These are phyloP conservation scores for Penicillium verrucosum DNA, from an alignment of 2,329 filamentous ascomycete genomes.

Conservation along the genomic window DNA sequence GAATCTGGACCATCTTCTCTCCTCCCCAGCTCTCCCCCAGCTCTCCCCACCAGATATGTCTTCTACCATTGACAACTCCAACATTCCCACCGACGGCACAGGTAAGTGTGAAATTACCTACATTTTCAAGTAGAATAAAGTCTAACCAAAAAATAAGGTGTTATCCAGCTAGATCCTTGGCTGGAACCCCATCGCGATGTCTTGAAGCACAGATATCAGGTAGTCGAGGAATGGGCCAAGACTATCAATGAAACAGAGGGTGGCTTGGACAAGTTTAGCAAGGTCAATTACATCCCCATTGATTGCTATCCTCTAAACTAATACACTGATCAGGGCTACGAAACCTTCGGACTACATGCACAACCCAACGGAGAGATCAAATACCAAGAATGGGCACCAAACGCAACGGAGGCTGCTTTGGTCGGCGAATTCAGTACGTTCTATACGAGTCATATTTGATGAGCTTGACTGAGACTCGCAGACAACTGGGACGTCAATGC, in stretches of 20 bases:
- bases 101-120: constrained; percentile 12
- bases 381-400: constrained; percentile 96
- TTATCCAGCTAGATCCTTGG: constrained; percentile 83
- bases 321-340: constrained; percentile 62
- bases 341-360: constrained; percentile 82
- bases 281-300: constrained; percentile 49
- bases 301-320: constrained; percentile 3
- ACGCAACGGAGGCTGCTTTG: constrained; percentile 77
- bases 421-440: constrained; percentile 88
- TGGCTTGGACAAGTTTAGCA: constrained; percentile 86
- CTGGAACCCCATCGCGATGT: constrained; percentile 78
- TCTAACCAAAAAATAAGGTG: constrained; percentile 59
- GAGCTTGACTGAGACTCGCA: constrained; percentile 40
- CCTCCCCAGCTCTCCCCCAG: background rate
- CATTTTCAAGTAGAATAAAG: background rate
- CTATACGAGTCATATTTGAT: background rate
- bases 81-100: constrained; percentile 20
- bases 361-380: constrained; percentile 76
- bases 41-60: constrained; percentile 4
- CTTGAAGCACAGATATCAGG: constrained; percentile 71
- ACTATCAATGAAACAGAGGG: constrained; percentile 80
- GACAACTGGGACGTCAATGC: constrained; percentile 82
- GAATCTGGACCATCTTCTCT: constrained; percentile 7
- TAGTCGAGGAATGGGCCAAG: constrained; percentile 82
- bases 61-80: constrained; percentile 3